Evolutionary conservation across 164 flowering plant species (phyloP).

Genomic region (Akebia trifoliata): DNA sequence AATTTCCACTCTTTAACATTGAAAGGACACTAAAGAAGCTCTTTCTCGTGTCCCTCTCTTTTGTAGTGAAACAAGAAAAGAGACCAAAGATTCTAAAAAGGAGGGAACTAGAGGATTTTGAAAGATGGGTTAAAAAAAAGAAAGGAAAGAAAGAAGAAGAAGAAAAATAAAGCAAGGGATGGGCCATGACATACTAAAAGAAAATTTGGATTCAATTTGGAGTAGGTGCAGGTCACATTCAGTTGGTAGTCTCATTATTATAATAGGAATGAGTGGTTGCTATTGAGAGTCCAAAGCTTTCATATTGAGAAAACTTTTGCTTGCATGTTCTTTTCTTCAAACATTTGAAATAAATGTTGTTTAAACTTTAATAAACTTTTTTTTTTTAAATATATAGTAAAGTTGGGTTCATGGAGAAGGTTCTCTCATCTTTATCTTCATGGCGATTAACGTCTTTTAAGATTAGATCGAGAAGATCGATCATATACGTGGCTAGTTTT

Average conservation of each 20-base stretch:
- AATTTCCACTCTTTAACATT: no score
- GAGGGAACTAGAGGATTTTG: background rate
- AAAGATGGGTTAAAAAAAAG: background rate
- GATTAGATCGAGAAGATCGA: no score
- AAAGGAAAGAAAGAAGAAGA: background rate
- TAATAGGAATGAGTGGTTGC: background rate
- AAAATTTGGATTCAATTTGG: background rate
- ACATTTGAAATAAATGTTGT: background rate
- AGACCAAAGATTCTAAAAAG: background rate
- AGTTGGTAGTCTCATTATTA: background rate
- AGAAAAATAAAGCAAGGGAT: background rate
- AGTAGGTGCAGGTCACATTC: background rate
- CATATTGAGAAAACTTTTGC: background rate
- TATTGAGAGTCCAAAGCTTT: background rate
- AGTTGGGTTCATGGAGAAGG: slow-evolving; percentile 5
- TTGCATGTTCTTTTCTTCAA: background rate
- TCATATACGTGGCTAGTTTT: no score
- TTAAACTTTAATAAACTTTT: background rate
- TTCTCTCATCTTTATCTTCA: background rate
- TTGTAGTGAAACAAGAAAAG: background rate
- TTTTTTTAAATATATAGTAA: background rate
- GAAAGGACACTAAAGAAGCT: no score
- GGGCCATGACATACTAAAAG: slow-evolving; percentile 5
- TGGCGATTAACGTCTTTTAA: no score
- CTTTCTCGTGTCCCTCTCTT: background rate